Evolutionary conservation across 2,329 filamentous ascomycete genomes (phyloP).

Genomic region (Aspergillus phoenicis): DNA sequence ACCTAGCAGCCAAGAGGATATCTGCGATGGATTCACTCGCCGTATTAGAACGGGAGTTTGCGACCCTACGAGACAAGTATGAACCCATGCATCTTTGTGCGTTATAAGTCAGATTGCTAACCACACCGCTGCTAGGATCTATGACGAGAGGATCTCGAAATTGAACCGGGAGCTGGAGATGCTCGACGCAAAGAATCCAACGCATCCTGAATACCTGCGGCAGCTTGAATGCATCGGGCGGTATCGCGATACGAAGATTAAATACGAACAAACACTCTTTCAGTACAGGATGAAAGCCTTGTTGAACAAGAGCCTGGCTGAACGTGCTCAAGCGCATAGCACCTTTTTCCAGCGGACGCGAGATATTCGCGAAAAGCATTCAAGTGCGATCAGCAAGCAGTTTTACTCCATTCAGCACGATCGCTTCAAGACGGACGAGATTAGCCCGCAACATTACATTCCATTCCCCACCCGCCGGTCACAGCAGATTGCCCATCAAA

Average conservation of each 20-base stretch:
- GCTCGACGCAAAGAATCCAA: conserved; percentile 60
- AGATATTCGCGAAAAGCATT: conserved; percentile 75
- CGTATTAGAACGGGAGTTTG: conserved; percentile 85
- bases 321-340: conserved; percentile 81
- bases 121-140: conserved; percentile 62
- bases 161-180: conserved; percentile 70
- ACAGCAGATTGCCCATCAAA: conserved; percentile 79
- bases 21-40: conserved; percentile 77
- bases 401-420: conserved; percentile 94
- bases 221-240: conserved; percentile 87
- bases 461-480: conserved; percentile 75
- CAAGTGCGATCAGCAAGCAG: conserved; percentile 80
- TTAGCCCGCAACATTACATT: conserved; percentile 78
- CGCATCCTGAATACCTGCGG: conserved; percentile 87
- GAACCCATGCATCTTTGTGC: conserved; percentile 14
- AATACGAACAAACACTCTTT: conserved; percentile 72
- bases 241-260: conserved; percentile 76
- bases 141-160: conserved; percentile 82
- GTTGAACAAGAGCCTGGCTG: conserved; percentile 73
- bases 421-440: conserved; percentile 74
- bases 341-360: conserved; percentile 88
- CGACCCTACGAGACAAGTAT: conserved; percentile 70
- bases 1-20: conserved; percentile 73
- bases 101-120: conserved; percentile 16
- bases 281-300: conserved; percentile 74